Base-by-base conservation (phyloP, 2,329 filamentous ascomycete genomes). In the Xylariales sp. region DNA sequence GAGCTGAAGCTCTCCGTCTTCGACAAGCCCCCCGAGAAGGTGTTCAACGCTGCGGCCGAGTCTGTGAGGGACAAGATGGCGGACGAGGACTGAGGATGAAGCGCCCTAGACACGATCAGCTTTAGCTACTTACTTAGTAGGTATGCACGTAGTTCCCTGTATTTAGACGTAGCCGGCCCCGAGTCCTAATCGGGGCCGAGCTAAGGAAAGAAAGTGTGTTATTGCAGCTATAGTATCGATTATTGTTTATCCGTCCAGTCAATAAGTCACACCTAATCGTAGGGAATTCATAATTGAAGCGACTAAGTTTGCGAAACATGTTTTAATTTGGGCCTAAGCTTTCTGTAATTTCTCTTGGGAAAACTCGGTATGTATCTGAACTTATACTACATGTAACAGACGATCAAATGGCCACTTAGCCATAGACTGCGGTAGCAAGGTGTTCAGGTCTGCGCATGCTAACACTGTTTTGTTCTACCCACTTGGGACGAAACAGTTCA, bases 1-100 rank as follows among this genome's bases (percentile, higher is more conserved):
- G 83, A 86, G 64, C 77, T 81, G 32, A 63, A 67, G 0, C 69
- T 80, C 34, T 81, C 67, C 12, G 46, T 49, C 23, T 60, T 70
- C 41, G 74, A 77, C 43, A 75, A 73, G 46, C 73, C 72, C 1
- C 74, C 76, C 0, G 74, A 77, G 71, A 75, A 64, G 64, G 75
- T 78, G 12, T 71, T 78, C 12, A 78, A 77, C 32, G 76, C 70
- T 18, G 73, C 74, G 14, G 75, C 73, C 7, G 75, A 78, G 39
- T 74, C 76, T 6, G 77, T 79, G 16, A 71, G 70, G 61, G 76
- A 79, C 60, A 78, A 76, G 71, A 75, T 78, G 14, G 61, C 74
- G 9, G 77, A 79, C 58, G 77, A 76, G 48, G 77, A 79, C 67
- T 79, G 73, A 69, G 34, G 14, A 49, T 34, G 10, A 30, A 5